Base-by-base conservation (phyloP, 2,329 filamentous ascomycete species). In the Sporothrix pallida region DNA sequence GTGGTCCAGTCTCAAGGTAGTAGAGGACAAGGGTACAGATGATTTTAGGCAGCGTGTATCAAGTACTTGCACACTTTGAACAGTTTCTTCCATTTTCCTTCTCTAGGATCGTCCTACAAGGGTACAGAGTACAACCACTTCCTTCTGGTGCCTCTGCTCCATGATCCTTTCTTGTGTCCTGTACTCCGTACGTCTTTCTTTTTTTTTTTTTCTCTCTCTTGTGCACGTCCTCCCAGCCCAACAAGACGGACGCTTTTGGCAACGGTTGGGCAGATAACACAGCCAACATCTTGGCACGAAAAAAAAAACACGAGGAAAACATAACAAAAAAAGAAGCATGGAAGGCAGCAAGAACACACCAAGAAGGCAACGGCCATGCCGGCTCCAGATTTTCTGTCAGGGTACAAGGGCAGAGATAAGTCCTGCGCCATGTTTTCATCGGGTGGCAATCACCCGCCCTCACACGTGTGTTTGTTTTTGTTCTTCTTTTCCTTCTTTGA, bases 211-310 rank as follows among this genome's bases (percentile, higher is more conserved):
- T 65, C 62, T 23, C 42, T 3, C 26, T 46, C 37, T 9, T 65
- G 60, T 65, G 60, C 60, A 23, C 52, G 52, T 56, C 23, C 20
- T 56, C 52, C 52, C 52, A 56, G 52, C 52, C 52, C 52, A 56
- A 56, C 52, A 56, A 26, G n/a, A 56, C 3, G 31, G 1, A 37
- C 23, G 31, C 31, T 6, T 37, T 37, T 37, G 3, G 31, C 31
- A 52, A 26, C 52, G 12, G 52, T 56, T 56, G 5, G 52, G 20
- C 20, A 56, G 52, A 56, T 56, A 56, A 8, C 52, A 56, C 52
- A 37, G 31, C 31, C 31, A 37, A 7, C 31, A 37, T 37, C 31
- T 37, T 37, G 8, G 60, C n/a, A 65, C 62, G 46, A 26, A 8
- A 56, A 23, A 23, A 56, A 4, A 56, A 54, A 26, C 20, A 26